These are phyloP conservation scores for Nakazawaea ishiwadae DNA, from an alignment of 805 yeast genomes.

Conservation along the genomic window DNA sequence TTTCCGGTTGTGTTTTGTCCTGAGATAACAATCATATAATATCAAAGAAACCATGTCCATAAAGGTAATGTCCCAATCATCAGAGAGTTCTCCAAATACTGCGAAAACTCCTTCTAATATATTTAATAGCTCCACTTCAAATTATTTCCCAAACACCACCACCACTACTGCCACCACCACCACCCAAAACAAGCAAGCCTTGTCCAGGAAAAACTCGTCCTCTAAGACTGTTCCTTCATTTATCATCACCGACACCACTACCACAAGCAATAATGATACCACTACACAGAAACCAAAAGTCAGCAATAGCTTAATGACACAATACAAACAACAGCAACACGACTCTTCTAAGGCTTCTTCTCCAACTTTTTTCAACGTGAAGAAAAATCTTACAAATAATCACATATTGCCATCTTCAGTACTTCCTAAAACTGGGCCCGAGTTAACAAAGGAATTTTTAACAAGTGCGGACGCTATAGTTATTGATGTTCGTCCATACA, in stretches of 20 bases:
- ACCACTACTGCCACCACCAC: background rate
- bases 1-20: no score
- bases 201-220: constrained; percentile 3
- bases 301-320: background rate
- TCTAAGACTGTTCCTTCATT: constrained; percentile 6
- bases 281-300: background rate
- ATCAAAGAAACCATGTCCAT: no score
- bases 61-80: background rate
- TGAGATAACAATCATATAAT: no score
- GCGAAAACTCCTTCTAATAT: background rate
- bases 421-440: background rate
- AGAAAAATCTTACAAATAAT: background rate
- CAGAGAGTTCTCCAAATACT: background rate
- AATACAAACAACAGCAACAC: no score
- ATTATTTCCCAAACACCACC: no score
- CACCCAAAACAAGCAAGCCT: background rate
- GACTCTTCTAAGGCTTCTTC: no score
- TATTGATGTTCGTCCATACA: constrained; percentile 36
- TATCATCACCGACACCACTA: constrained; percentile 7
- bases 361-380: constrained; percentile 8
- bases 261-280: no score
- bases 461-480: constrained; percentile 6
- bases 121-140: background rate
- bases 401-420: constrained; percentile 1
- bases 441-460: background rate